A percentile compares a stretch with the other conserved stretches of the same genome.
These are phyloP conservation scores for Leptodermis oblonga DNA, from an alignment of 257 asterid genomes.

Conservation along the genomic window DNA sequence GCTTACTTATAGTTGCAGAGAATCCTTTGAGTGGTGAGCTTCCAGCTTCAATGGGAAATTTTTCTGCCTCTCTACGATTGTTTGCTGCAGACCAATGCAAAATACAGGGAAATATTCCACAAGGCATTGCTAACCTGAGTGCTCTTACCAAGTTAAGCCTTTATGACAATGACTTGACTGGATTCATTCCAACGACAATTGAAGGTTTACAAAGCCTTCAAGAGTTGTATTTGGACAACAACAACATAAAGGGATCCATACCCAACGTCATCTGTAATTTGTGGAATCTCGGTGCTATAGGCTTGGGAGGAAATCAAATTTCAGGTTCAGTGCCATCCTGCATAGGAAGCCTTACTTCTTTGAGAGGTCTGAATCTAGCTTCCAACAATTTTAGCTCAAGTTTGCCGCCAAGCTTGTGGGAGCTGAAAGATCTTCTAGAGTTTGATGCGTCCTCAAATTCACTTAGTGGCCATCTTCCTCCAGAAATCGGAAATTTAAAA, in stretches of 20 bases:
- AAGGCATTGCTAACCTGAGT: neutral
- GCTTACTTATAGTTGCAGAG: neutral
- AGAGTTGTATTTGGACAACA: no score
- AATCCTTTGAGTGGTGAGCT: neutral
- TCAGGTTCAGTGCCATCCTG: neutral
- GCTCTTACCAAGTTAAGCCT: neutral
- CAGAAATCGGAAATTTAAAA: neutral
- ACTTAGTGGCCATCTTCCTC: neutral
- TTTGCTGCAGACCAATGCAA: neutral
- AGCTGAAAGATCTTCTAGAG: no score
- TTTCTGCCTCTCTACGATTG: neutral
- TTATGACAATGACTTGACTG: neutral
- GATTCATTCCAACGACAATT: no score
- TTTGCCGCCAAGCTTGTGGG: no score
- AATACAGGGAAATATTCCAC: neutral
- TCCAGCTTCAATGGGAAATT: neutral
- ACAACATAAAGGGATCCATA: no score
- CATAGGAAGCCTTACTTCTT: no score
- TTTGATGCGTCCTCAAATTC: no score
- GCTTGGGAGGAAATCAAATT: neutral
- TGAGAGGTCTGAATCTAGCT: no score
- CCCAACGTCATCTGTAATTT: no score
- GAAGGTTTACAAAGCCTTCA: no score
- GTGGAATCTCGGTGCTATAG: neutral
- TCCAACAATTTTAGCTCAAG: no score